Percentiles rank a stretch among this genome's conserved stretches.
phyloP scores from a whole-genome alignment of 225 moss, liverwort and hornwort genomes.

The Thuidium tamariscinum region DNA sequence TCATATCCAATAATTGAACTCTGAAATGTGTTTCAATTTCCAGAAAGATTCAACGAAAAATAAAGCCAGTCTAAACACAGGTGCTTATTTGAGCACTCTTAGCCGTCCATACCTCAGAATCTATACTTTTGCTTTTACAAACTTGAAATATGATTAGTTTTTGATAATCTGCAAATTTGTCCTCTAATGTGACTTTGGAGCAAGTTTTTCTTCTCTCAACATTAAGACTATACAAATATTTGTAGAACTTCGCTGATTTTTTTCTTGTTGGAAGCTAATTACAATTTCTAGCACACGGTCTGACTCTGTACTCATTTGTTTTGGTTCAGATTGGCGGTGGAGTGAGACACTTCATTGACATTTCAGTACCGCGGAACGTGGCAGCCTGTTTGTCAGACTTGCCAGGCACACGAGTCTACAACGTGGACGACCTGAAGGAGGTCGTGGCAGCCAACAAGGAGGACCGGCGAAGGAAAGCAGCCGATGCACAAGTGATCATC shows the following conservation, averaged over 20 bases:
- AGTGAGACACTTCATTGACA: constrained; percentile 74
- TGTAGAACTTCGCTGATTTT: neutral
- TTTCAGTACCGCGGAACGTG: constrained; percentile 80
- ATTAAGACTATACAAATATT: too few species aligned
- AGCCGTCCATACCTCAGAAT: neutral
- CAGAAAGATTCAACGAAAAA: neutral
- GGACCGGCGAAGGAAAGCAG: constrained; percentile 65
- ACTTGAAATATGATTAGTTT: neutral
- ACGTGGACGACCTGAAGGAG: constrained; percentile 86
- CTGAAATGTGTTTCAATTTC: neutral
- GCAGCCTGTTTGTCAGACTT: constrained; percentile 60
- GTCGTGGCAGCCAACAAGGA: constrained; percentile 92
- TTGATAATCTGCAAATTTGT: neutral
- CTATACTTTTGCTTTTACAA: too few species aligned
- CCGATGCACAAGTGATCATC: constrained; percentile 77
- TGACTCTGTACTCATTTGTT: neutral
- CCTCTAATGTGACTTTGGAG: neutral
- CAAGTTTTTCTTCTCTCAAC: too few species aligned
- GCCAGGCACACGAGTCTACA: constrained; percentile 61
- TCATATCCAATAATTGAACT: too few species aligned
- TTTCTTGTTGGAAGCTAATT: neutral
- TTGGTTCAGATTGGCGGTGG: constrained; percentile 22
- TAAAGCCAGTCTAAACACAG: neutral
- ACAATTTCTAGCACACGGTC: neutral
- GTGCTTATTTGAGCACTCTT: neutral